A percentile compares a stretch with the other conserved stretches of the same genome.
These are phyloP conservation scores for Triticum dicoccoides DNA, from an alignment of 176 grass and related monocot species.

Conservation along the genomic window DNA sequence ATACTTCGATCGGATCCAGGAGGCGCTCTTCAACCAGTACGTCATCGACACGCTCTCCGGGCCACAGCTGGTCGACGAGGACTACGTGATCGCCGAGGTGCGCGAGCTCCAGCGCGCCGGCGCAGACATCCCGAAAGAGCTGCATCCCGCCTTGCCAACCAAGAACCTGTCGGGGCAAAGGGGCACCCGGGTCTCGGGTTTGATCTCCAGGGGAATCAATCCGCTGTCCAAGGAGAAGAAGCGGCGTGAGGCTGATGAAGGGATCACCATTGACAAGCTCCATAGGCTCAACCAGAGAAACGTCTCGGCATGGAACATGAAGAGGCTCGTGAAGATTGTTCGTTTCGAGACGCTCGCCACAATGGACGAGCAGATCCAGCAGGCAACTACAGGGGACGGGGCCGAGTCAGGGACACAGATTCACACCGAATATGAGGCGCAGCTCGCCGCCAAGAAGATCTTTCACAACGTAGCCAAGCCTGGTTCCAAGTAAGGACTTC, in stretches of 20 bases:
- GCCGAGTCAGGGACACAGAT: slow-evolving; percentile 56
- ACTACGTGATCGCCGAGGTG: slow-evolving; percentile 53
- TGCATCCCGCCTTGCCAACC: slow-evolving; percentile 22
- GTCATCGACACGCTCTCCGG: slow-evolving; percentile 75
- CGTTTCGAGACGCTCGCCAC: slow-evolving; percentile 49
- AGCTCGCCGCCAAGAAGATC: slow-evolving; percentile 64
- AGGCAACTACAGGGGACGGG: slow-evolving; percentile 17
- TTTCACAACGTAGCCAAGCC: slow-evolving; percentile 67
- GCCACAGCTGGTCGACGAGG: slow-evolving; percentile 52
- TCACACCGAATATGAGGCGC: slow-evolving; percentile 61
- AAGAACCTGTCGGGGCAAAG: slow-evolving; percentile 38
- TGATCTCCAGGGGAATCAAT: slow-evolving; percentile 30
- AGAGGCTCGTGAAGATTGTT: slow-evolving; percentile 60
- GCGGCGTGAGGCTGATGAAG: slow-evolving; percentile 17
- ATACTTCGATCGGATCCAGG: slow-evolving; percentile 80
- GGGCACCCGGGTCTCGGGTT: slow-evolving; percentile 30
- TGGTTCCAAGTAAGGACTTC: background rate
- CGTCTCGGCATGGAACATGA: slow-evolving; percentile 85
- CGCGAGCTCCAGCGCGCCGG: slow-evolving; percentile 58
- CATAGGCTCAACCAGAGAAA: slow-evolving; percentile 68
- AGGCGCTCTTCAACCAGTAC: slow-evolving; percentile 74
- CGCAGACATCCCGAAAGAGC: slow-evolving; percentile 46
- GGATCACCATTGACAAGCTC: slow-evolving; percentile 57
- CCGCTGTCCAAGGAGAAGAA: slow-evolving; percentile 35
- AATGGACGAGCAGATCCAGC: slow-evolving; percentile 61